Conservation (phyloP, 305 asterid genomes). For the Ajuga reptans region DNA sequence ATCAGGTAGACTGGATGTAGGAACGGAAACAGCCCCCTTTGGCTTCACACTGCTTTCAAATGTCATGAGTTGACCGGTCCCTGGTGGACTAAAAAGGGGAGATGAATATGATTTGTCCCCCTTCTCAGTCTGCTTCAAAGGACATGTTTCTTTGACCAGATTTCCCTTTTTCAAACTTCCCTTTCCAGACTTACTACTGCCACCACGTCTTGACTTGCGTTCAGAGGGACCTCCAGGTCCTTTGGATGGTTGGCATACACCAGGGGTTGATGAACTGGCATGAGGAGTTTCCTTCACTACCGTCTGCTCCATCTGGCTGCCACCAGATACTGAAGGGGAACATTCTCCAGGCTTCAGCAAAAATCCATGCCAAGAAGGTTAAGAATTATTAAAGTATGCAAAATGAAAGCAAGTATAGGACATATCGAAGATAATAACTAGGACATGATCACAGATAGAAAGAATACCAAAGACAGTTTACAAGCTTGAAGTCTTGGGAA, state of each 20-base stretch:
- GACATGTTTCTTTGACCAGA: constrained; percentile 42
- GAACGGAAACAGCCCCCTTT: constrained; percentile 42
- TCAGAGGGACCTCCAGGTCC: constrained; percentile 41
- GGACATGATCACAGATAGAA: constrained; percentile 18
- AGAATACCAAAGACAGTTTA: constrained; percentile 44
- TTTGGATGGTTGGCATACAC: constrained; percentile 33
- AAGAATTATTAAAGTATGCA: background rate
- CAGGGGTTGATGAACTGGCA: constrained; percentile 36
- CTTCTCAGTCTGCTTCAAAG: constrained; percentile 42
- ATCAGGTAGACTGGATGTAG: constrained; percentile 74
- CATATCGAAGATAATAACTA: constrained; percentile 1
- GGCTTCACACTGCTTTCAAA: constrained; percentile 47
- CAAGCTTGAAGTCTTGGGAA: constrained; percentile 40
- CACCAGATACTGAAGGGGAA: constrained; percentile 37
- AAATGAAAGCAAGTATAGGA: background rate
- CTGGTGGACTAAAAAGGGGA: constrained; percentile 39
- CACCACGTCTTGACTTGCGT: constrained; percentile 68
- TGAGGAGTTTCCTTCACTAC: constrained; percentile 43
- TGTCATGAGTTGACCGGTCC: constrained; percentile 45
- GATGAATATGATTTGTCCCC: constrained; percentile 42
- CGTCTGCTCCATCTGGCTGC: constrained; percentile 34
- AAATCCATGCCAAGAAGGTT: constrained; percentile 9
- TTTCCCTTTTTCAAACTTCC: constrained; percentile 61
- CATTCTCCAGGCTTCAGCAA: constrained; percentile 48
- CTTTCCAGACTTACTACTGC: constrained; percentile 53